Base-by-base conservation (phyloP, 2,329 filamentous ascomycete genomes). In the Colletotrichum sp. region DNA sequence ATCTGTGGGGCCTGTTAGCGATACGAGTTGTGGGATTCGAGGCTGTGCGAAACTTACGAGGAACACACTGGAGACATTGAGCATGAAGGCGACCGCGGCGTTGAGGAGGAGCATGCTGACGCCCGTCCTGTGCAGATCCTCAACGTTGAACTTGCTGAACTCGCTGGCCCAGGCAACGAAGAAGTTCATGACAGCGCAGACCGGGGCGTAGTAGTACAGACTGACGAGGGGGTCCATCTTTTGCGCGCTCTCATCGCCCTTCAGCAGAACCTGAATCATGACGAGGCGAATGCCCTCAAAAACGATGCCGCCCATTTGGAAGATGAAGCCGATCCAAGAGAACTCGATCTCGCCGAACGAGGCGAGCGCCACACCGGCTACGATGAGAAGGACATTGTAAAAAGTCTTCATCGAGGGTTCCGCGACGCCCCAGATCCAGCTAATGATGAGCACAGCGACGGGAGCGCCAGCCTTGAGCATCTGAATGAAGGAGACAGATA, bases 161-260 rank as follows among this genome's bases (percentile, higher is more conserved):
- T 98, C 95, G n/a, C 92, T 88, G 79, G 94, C 87, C 74, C 95
- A 83, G 77, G 94, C 92, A 39, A 95, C 92, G 49, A 94, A 80
- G 72, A 94, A 88, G 86, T 98, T 98, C 92, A 96, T 95, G 80
- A 93, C 85, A 65, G 95, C 94, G 85, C 95, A 98, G 65, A 95
- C 93, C 7, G 95, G 95, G 1, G 95, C 95, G 82, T 95, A 98
- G 88, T 98, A 98, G 89, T 98, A 98, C 26, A 98, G 90, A 36
- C 94, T 95, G 77, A 97, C 95, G 44, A 98, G 90, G 44, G 95
- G 95, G 82, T 97, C 95, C 95, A 98, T 97, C 88, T 95, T 95
- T 87, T 94, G 84, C 18, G 75, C 75, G 66, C 67, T 76, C 60
- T 95, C 94, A 67, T 94, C 90, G 39, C 90, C 93, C 82, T 92